Percentiles rank a stretch among this genome's conserved stretches.
Conservation (phyloP, 306 rosid species). For the Prunus mongolica region DNA sequence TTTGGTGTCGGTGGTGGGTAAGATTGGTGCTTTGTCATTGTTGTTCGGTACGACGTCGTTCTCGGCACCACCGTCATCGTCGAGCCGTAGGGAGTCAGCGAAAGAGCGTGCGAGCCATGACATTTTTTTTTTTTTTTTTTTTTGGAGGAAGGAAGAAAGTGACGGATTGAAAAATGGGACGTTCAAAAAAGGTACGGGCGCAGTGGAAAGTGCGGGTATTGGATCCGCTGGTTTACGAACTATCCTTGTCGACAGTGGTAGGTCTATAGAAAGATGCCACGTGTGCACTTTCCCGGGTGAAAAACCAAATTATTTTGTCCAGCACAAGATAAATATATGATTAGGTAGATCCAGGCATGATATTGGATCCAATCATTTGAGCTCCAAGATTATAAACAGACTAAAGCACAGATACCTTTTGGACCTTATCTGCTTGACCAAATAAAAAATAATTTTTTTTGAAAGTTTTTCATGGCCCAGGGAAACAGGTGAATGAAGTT, state of each 20-base stretch:
- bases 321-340: background rate
- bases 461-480: background rate
- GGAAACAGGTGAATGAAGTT: background rate
- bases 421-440: no score
- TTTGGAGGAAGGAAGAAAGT: constrained; percentile 16
- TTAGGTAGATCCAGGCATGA: background rate
- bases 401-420: background rate
- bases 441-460: background rate
- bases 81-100: constrained; percentile 65
- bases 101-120: constrained; percentile 86
- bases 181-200: constrained; percentile 3
- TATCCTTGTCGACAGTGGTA: background rate
- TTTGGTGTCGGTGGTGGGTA: constrained; percentile 20
- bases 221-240: constrained; percentile 2
- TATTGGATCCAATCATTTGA: background rate
- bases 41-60: constrained; percentile 35
- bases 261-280: background rate
- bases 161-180: constrained; percentile 12
- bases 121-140: background rate
- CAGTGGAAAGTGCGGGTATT: background rate
- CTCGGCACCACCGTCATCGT: constrained; percentile 28
- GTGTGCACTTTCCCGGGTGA: background rate
- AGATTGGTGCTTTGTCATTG: constrained; percentile 23
- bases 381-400: background rate
- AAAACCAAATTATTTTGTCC: background rate